These are phyloP conservation scores for Penicillium pulvis DNA, from an alignment of 495 filamentous ascomycete species.

Conservation along the genomic window DNA sequence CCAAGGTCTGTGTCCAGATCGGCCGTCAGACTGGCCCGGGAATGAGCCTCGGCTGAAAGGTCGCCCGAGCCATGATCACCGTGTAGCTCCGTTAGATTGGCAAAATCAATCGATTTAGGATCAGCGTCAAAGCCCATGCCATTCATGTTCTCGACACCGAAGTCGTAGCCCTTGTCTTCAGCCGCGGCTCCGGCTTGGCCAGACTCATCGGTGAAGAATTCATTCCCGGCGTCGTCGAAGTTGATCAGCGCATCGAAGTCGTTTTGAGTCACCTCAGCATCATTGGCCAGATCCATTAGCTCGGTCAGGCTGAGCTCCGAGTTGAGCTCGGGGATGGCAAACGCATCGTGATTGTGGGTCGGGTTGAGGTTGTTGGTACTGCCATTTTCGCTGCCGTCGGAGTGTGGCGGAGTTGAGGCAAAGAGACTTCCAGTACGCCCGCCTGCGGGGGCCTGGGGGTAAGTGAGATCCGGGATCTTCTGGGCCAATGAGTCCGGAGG, in stretches of 20 bases:
- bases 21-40: slow-evolving; percentile 20
- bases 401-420: slow-evolving; percentile 47
- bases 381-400: slow-evolving; percentile 49
- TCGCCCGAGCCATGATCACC: slow-evolving; percentile 5
- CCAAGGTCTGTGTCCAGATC: slow-evolving; percentile 39
- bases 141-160: slow-evolving; percentile 32
- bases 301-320: slow-evolving; percentile 46
- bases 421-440: slow-evolving; percentile 31
- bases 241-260: slow-evolving; percentile 54
- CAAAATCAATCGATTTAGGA: slow-evolving; percentile 33
- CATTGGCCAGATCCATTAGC: slow-evolving; percentile 50
- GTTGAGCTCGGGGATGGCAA: slow-evolving; percentile 37
- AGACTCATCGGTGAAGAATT: slow-evolving; percentile 39
- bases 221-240: slow-evolving; percentile 46
- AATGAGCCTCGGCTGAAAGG: slow-evolving; percentile 20
- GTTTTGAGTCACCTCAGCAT: slow-evolving; percentile 52
- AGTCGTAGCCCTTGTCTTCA: slow-evolving; percentile 27
- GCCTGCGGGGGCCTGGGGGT: slow-evolving; percentile 30
- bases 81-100: slow-evolving; percentile 2
- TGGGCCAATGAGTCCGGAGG: slow-evolving; percentile 49
- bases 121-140: slow-evolving; percentile 35
- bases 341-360: slow-evolving; percentile 33
- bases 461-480: slow-evolving; percentile 47
- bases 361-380: slow-evolving; percentile 47
- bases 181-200: slow-evolving; percentile 10